Conservation (phyloP, 345 rosid genomes). For the Arabidopsis arenosa region DNA sequence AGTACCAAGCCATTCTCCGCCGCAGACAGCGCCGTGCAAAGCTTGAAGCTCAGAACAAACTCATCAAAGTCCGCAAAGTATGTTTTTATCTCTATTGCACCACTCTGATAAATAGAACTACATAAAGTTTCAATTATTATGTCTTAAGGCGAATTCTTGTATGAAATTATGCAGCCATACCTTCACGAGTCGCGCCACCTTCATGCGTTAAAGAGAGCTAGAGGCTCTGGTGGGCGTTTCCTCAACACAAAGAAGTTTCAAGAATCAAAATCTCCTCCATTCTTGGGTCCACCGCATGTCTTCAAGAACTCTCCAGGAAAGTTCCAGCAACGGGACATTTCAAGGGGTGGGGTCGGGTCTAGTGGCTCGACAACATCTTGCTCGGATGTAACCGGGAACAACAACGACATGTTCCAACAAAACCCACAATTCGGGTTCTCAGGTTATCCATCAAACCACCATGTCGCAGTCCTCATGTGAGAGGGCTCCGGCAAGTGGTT, state of each 20-base stretch:
- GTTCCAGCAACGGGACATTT: slow-evolving; percentile 27
- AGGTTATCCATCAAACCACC: slow-evolving; percentile 35
- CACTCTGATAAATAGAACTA: neutral
- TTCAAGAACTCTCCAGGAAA: slow-evolving; percentile 28
- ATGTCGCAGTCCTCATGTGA: slow-evolving; percentile 46
- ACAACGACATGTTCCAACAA: slow-evolving; percentile 20
- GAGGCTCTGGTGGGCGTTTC: slow-evolving; percentile 83
- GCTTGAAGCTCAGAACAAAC: slow-evolving; percentile 73
- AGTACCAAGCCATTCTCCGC: slow-evolving; percentile 72
- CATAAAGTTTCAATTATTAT: neutral
- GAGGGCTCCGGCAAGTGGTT: slow-evolving; percentile 12
- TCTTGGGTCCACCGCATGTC: slow-evolving; percentile 7
- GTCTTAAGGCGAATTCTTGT: slow-evolving; percentile 2
- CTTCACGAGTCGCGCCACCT: slow-evolving; percentile 80
- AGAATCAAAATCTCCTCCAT: slow-evolving; percentile 46
- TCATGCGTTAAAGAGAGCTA: slow-evolving; percentile 73
- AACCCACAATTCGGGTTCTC: slow-evolving; percentile 17
- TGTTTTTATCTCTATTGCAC: slow-evolving; percentile 13
- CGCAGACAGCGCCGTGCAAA: slow-evolving; percentile 70
- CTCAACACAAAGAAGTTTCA: slow-evolving; percentile 58
- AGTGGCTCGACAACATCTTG: slow-evolving; percentile 48
- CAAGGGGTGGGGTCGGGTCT: slow-evolving; percentile 42
- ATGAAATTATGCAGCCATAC: slow-evolving; percentile 57
- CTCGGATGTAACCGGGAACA: slow-evolving; percentile 40
- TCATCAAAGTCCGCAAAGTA: slow-evolving; percentile 68